Conservation (phyloP, 305 asterid genomes). For the Fraxinus nigra region DNA sequence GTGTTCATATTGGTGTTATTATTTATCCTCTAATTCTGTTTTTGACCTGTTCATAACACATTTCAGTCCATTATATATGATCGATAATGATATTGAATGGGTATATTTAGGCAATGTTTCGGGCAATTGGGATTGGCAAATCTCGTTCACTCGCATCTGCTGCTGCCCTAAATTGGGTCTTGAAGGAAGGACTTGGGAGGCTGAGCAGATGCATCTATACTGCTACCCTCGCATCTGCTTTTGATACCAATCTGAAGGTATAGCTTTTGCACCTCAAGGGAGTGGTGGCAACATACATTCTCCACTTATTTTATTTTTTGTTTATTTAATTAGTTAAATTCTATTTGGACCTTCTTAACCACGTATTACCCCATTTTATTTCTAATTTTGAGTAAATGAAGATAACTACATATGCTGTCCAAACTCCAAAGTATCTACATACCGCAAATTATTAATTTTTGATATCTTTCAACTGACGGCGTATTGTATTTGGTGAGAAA, state of each 20-base stretch:
- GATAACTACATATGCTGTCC: not conserved
- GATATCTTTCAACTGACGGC: not conserved
- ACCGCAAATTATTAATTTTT: not conserved
- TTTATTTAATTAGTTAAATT: not conserved
- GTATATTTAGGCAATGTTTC: constrained; percentile 78
- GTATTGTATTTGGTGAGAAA: not conserved
- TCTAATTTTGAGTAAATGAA: not conserved
- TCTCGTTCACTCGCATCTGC: constrained; percentile 85
- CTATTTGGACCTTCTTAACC: not conserved
- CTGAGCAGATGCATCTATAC: constrained; percentile 90
- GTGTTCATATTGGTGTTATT: constrained; percentile 10
- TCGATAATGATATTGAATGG: constrained; percentile 26
- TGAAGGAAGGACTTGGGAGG: constrained; percentile 96
- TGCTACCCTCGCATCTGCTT: constrained; percentile 87
- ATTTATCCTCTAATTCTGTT: not conserved
- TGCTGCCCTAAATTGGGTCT: constrained; percentile 93
- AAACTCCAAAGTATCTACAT: not conserved
- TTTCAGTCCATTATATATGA: constrained; percentile 12
- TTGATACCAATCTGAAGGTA: constrained; percentile 96
- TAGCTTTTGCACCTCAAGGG: constrained; percentile 11
- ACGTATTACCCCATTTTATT: not conserved
- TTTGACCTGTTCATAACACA: not conserved
- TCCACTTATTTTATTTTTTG: not conserved
- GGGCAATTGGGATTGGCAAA: constrained; percentile 92
- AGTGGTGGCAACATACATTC: not conserved